Evolutionary conservation across 176 grass and related monocot genomes (phyloP).

Genomic region (Carex parvula): DNA sequence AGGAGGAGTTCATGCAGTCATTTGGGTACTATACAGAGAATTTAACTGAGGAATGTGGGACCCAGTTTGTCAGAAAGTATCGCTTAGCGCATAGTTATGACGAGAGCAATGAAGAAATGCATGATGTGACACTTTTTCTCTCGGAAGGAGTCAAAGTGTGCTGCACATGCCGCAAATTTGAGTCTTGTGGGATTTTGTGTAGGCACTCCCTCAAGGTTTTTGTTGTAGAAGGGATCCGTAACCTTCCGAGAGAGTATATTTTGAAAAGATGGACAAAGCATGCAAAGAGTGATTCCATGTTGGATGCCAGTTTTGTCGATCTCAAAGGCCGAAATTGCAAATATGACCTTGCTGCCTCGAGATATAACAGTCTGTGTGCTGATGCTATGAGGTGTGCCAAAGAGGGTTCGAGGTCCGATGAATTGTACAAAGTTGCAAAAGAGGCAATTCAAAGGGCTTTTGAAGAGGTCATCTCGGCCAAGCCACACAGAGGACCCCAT

Average conservation of each 20-base stretch:
- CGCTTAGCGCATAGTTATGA: constrained; percentile 43
- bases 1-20: constrained; percentile 78
- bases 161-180: constrained; percentile 80
- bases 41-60: constrained; percentile 31
- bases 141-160: constrained; percentile 40
- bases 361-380: constrained; percentile 58
- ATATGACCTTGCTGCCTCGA: constrained; percentile 46
- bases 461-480: constrained; percentile 52
- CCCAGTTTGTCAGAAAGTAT: constrained; percentile 36
- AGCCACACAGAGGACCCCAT: constrained; percentile 41
- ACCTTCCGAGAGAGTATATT: constrained; percentile 65
- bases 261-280: constrained; percentile 95
- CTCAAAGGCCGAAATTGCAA: constrained; percentile 34
- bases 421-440: constrained; percentile 78
- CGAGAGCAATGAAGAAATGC: constrained; percentile 50
- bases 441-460: constrained; percentile 58
- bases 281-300: constrained; percentile 51
- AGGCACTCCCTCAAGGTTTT: constrained; percentile 77
- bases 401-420: constrained; percentile 65
- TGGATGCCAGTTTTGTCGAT: constrained; percentile 56
- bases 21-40: constrained; percentile 79
- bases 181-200: constrained; percentile 87
- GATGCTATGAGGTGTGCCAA: constrained; percentile 65
- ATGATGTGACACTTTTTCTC: constrained; percentile 52
- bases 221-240: constrained; percentile 60